Conservation (phyloP, 106 monocot genomes). For the Amphibolis antarctica region DNA sequence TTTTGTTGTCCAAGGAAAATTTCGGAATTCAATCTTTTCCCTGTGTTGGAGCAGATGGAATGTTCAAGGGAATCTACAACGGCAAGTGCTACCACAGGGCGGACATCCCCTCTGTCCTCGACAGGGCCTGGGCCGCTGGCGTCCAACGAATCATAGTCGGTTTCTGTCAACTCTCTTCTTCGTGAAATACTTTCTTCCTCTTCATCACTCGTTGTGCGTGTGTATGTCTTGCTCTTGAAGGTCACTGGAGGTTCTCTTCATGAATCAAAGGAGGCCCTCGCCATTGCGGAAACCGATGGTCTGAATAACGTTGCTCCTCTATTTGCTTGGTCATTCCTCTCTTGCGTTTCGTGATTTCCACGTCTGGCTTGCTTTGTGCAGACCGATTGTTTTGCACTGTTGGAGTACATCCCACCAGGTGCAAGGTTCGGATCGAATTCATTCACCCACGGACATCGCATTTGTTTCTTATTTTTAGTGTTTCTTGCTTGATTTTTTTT, state of each 20-base stretch:
- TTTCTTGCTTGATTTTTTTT: constrained; percentile 1
- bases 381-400: constrained; percentile 90
- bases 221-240: constrained; percentile 17
- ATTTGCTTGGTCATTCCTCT: not conserved
- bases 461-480: not conserved
- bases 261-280: constrained; percentile 83
- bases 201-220: not conserved
- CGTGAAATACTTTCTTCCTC: not conserved
- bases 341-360: not conserved
- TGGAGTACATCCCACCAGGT: constrained; percentile 97
- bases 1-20: not conserved
- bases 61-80: constrained; percentile 99
- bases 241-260: constrained; percentile 83
- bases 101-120: constrained; percentile 66
- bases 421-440: constrained; percentile 40
- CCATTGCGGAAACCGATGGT: constrained; percentile 93
- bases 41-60: constrained; percentile 38
- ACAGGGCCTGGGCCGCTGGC: constrained; percentile 76
- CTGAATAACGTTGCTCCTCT: not conserved
- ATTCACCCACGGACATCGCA: not conserved
- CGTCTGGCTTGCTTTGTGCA: constrained; percentile 14
- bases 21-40: not conserved
- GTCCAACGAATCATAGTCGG: constrained; percentile 89
- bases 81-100: constrained; percentile 60
- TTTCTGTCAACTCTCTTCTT: not conserved